These are phyloP conservation scores for Saturnispora diversa DNA, from an alignment of 805 yeast genomes.

Conservation along the genomic window DNA sequence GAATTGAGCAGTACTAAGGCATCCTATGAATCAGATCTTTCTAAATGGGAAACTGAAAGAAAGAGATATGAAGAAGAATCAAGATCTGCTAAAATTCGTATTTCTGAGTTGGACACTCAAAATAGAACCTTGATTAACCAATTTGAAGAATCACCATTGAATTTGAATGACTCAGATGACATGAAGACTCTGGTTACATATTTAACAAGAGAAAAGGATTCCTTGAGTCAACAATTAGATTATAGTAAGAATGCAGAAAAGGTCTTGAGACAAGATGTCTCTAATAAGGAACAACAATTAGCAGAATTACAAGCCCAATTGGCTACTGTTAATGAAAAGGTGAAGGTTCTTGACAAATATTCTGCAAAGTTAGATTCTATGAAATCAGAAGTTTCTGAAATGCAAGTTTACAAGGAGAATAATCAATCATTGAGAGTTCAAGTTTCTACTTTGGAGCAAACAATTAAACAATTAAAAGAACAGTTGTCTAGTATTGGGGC, in stretches of 20 bases:
- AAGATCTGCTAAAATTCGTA: slow-evolving; percentile 35
- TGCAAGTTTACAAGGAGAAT: slow-evolving; percentile 27
- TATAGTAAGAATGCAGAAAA: slow-evolving; percentile 45
- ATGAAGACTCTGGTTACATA: slow-evolving; percentile 49
- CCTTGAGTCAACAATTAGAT: slow-evolving; percentile 52
- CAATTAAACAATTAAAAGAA: slow-evolving; percentile 16
- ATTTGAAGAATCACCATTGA: slow-evolving; percentile 34
- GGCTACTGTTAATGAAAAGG: slow-evolving; percentile 24
- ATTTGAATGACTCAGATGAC: slow-evolving; percentile 24
- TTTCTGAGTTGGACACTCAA: slow-evolving; percentile 56
- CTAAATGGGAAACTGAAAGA: slow-evolving; percentile 41
- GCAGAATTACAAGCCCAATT: slow-evolving; percentile 45
- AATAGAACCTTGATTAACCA: slow-evolving; percentile 62
- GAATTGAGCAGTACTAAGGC: slow-evolving; percentile 20
- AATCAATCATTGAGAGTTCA: slow-evolving; percentile 22
- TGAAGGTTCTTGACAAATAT: slow-evolving; percentile 19
- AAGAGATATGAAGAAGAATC: slow-evolving; percentile 39
- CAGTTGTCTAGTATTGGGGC: slow-evolving; percentile 9
- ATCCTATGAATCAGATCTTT: slow-evolving; percentile 31
- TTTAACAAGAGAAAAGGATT: slow-evolving; percentile 69
- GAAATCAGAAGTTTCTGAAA: slow-evolving; percentile 24
- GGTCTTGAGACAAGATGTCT: slow-evolving; percentile 43
- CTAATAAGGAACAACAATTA: slow-evolving; percentile 41
- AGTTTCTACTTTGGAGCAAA: slow-evolving; percentile 14
- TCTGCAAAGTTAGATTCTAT: slow-evolving; percentile 19